phyloP scores from a whole-genome alignment of 2,329 filamentous ascomycete genomes.

The Ophiosphaerella narmari region DNA sequence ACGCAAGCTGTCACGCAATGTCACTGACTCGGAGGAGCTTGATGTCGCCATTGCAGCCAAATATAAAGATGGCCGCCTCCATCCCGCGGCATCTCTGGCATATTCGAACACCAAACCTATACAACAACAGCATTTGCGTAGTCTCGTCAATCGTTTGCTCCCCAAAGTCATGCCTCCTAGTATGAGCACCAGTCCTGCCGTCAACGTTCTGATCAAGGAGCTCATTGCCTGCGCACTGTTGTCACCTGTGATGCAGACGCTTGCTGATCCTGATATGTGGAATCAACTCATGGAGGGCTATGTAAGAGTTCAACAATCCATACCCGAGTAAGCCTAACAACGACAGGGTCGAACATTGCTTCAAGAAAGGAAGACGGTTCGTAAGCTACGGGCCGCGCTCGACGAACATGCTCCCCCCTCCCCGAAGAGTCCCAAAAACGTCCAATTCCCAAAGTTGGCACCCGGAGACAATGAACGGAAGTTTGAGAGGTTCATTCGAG shows the following conservation, averaged over 20 bases:
- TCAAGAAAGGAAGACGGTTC: constrained; percentile 93
- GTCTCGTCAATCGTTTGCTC: constrained; percentile 72
- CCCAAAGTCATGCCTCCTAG: constrained; percentile 74
- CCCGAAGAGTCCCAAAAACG: constrained; percentile 66
- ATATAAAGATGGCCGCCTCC: constrained; percentile 85
- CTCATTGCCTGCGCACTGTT: constrained; percentile 92
- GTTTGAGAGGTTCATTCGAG: constrained; percentile 92
- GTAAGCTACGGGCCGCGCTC: constrained; percentile 85
- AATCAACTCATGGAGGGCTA: constrained; percentile 94
- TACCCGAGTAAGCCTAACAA: constrained; percentile 15
- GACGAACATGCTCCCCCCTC: constrained; percentile 91
- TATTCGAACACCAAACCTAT: constrained; percentile 82
- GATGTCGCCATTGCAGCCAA: constrained; percentile 95
- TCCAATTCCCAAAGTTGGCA: constrained; percentile 76
- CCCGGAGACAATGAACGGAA: constrained; percentile 86
- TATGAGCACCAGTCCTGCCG: constrained; percentile 78
- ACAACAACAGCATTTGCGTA: constrained; percentile 87
- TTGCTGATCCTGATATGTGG: constrained; percentile 95
- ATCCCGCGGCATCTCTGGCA: constrained; percentile 80
- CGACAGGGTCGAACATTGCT: constrained; percentile 75
- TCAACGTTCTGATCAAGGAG: constrained; percentile 81
- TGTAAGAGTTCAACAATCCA: constrained; percentile 43
- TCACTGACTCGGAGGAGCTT: constrained; percentile 95
- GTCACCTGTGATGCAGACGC: constrained; percentile 75
- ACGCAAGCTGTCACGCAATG: constrained; percentile 81